Evolutionary conservation across 2,329 filamentous ascomycete genomes (phyloP).

Genomic region (Sclerotinia glacialis): DNA sequence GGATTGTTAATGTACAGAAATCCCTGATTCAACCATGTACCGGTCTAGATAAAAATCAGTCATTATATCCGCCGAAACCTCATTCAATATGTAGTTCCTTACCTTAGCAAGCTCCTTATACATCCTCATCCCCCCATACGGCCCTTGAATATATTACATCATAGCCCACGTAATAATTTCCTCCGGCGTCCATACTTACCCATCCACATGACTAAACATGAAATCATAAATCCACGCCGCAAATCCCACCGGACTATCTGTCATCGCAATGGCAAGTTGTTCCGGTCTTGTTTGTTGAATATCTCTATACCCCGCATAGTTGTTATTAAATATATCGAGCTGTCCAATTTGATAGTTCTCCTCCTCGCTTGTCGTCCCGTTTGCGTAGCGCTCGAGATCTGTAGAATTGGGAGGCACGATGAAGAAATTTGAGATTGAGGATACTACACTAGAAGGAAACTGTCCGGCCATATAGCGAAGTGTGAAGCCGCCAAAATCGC

Average conservation of each 20-base stretch:
- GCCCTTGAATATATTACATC: slow-evolving; percentile 31
- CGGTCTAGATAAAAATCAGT: neutral
- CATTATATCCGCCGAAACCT: too few relatives aligned
- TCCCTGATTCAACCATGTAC: slow-evolving; percentile 7
- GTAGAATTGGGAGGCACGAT: slow-evolving; percentile 20
- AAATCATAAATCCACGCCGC: slow-evolving; percentile 37
- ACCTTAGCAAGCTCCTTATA: slow-evolving; percentile 28
- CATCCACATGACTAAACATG: slow-evolving; percentile 14
- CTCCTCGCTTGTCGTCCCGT: slow-evolving; percentile 8
- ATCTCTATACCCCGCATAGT: slow-evolving; percentile 7
- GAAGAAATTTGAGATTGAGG: slow-evolving; percentile 23
- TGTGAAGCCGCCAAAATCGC: slow-evolving; percentile 30
- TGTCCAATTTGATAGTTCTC: slow-evolving; percentile 17
- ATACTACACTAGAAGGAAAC: slow-evolving; percentile 14
- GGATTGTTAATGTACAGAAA: neutral
- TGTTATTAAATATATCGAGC: neutral
- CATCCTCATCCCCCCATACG: slow-evolving; percentile 25
- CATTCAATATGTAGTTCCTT: neutral
- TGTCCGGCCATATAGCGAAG: slow-evolving; percentile 15
- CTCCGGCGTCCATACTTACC: slow-evolving; percentile 24
- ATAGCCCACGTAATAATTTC: slow-evolving; percentile 33
- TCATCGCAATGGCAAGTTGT: slow-evolving; percentile 30
- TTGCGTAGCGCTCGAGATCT: slow-evolving; percentile 19
- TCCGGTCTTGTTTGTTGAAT: slow-evolving; percentile 20
- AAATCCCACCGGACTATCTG: slow-evolving; percentile 40